phyloP scores from a whole-genome alignment of 2,329 filamentous ascomycete species.

The Cercospora sesami region DNA sequence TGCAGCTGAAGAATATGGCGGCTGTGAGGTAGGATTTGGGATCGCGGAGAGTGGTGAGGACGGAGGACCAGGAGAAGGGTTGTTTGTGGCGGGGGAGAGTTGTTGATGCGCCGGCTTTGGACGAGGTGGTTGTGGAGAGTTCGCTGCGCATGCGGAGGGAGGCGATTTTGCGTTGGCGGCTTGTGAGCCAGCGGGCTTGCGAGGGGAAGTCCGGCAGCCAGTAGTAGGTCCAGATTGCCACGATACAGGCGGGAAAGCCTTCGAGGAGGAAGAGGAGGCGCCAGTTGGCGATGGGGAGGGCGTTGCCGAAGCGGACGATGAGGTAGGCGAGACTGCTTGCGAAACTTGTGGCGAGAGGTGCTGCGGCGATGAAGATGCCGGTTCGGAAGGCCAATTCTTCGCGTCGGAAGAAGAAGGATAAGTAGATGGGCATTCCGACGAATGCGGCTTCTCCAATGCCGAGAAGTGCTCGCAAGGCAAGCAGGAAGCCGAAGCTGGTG shows the following conservation, averaged over 20 bases:
- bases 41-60: slow-evolving; percentile 61
- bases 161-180: slow-evolving; percentile 62
- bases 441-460: slow-evolving; percentile 64
- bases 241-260: slow-evolving; percentile 77
- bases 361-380: slow-evolving; percentile 80
- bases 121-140: background rate
- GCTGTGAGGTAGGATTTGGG: slow-evolving; percentile 74
- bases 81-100: slow-evolving; percentile 29
- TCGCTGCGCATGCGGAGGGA: slow-evolving; percentile 63
- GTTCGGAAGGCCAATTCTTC: slow-evolving; percentile 81
- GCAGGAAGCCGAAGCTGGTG: slow-evolving; percentile 53
- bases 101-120: slow-evolving; percentile 11
- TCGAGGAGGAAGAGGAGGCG: slow-evolving; percentile 81
- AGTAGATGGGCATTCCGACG: slow-evolving; percentile 64
- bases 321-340: slow-evolving; percentile 77
- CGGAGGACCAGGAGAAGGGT: slow-evolving; percentile 52
- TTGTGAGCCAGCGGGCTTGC: slow-evolving; percentile 45
- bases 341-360: slow-evolving; percentile 63
- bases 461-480: slow-evolving; percentile 61
- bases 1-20: slow-evolving; percentile 81
- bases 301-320: slow-evolving; percentile 68
- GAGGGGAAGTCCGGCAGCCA: slow-evolving; percentile 73
- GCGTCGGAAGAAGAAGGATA: slow-evolving; percentile 63
- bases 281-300: slow-evolving; percentile 73
- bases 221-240: slow-evolving; percentile 71